Conservation (phyloP, 1,139 yeast genomes). For the Meyerozyma sp. region DNA sequence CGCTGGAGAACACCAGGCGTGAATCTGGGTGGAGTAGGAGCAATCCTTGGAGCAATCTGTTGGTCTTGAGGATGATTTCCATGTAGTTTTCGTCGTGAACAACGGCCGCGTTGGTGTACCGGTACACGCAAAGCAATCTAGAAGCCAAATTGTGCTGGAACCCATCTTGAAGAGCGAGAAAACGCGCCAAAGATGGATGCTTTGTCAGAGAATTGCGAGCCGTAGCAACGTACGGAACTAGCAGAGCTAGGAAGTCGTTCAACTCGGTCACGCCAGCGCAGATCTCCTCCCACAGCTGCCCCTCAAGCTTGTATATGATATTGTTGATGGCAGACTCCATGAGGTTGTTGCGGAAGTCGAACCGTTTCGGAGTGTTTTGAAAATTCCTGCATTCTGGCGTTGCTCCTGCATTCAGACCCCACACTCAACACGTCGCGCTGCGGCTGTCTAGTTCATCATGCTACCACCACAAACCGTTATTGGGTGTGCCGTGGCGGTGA, state of each 20-base stretch:
- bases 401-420: neutral
- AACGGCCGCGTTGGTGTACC: conserved; percentile 2
- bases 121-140: conserved; percentile 26
- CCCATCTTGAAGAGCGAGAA: conserved; percentile 45
- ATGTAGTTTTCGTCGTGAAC: neutral
- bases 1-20: conserved; percentile 38
- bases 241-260: conserved; percentile 13
- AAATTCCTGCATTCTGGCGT: neutral
- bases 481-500: conserved; percentile 72
- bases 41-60: conserved; percentile 56
- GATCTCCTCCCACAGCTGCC: neutral
- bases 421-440: neutral
- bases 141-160: conserved; percentile 45
- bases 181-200: conserved; percentile 24
- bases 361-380: too few species aligned
- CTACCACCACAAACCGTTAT: conserved; percentile 23
- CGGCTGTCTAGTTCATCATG: neutral
- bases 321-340: neutral
- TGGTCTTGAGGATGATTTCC: conserved; percentile 8
- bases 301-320: neutral
- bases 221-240: conserved; percentile 21
- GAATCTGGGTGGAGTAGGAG: conserved; percentile 57
- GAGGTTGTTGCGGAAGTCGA: neutral
- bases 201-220: conserved; percentile 10
- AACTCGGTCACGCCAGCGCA: conserved; percentile 13